phyloP scores from a whole-genome alignment of 176 grass and related monocot species.

The Oryza glumipatula region DNA sequence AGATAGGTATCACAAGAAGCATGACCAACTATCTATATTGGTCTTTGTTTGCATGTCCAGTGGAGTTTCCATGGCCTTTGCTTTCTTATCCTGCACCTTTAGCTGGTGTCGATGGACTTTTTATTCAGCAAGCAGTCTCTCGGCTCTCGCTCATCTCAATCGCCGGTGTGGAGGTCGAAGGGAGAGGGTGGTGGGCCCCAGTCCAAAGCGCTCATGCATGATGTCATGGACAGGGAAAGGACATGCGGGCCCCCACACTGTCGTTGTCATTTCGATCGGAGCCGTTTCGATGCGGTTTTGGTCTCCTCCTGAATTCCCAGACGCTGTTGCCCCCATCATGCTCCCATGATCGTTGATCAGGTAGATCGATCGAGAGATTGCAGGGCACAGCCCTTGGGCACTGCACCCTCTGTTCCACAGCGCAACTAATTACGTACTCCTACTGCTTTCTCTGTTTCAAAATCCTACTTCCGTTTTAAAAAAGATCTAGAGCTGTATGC shows the following conservation, averaged over 20 bases:
- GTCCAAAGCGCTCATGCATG: not conserved
- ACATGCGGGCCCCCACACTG: not conserved
- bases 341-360: conserved; percentile 42
- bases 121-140: too few relatives aligned
- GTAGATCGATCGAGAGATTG: not conserved
- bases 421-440: not conserved
- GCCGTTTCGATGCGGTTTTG: not conserved
- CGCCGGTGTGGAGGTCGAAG: not conserved
- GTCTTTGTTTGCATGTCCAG: too few relatives aligned
- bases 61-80: too few relatives aligned
- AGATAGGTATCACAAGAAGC: too few relatives aligned
- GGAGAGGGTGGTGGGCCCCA: not conserved
- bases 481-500: too few relatives aligned
- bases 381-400: conserved; percentile 6
- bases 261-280: conserved; percentile 16
- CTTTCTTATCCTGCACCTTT: too few relatives aligned
- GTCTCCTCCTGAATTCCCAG: conserved; percentile 4
- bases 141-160: too few relatives aligned
- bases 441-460: too few relatives aligned
- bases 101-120: too few relatives aligned
- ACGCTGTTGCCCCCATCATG: conserved; percentile 8
- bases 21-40: too few relatives aligned
- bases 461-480: too few relatives aligned
- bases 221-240: conserved; percentile 24
- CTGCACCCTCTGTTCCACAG: not conserved